These are phyloP conservation scores for Phytophthora sojae DNA, from an alignment of 352 stramenopile genomes.

Conservation along the genomic window DNA sequence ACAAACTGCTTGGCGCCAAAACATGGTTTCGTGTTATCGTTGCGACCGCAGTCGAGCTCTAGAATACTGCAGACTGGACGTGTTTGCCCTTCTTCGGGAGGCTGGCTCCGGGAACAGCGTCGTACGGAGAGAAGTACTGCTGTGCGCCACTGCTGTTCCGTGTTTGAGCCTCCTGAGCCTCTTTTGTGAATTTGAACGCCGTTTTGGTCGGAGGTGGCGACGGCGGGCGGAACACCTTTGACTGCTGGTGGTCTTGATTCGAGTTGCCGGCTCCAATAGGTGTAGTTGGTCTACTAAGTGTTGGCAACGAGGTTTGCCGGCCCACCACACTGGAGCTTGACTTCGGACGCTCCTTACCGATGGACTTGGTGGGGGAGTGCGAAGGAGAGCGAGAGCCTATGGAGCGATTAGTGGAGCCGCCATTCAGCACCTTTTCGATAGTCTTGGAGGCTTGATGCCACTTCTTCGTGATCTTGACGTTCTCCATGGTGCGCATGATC, in stretches of 20 bases:
- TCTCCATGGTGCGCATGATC: conserved; percentile 91
- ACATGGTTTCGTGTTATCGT: conserved; percentile 1
- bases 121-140: conserved; percentile 77
- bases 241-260: conserved; percentile 36
- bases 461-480: conserved; percentile 90
- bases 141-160: conserved; percentile 38
- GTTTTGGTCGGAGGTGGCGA: conserved; percentile 73
- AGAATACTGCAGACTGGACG: conserved; percentile 43
- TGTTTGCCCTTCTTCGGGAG: conserved; percentile 63
- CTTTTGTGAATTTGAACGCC: conserved; percentile 81
- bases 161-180: conserved; percentile 50
- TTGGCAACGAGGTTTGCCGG: conserved; percentile 56
- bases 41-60: conserved; percentile 1
- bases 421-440: conserved; percentile 75
- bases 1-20: background rate
- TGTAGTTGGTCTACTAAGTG: conserved; percentile 29
- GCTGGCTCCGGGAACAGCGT: conserved; percentile 50
- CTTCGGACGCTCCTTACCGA: conserved; percentile 52
- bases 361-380: conserved; percentile 44
- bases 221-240: conserved; percentile 57
- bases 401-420: conserved; percentile 36
- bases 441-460: conserved; percentile 83
- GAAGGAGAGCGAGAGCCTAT: conserved; percentile 49
- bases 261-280: conserved; percentile 15
- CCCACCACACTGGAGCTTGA: conserved; percentile 58